Base-by-base conservation (phyloP, 169 alveolate genomes). In the Plasmodium vinckei region DNA sequence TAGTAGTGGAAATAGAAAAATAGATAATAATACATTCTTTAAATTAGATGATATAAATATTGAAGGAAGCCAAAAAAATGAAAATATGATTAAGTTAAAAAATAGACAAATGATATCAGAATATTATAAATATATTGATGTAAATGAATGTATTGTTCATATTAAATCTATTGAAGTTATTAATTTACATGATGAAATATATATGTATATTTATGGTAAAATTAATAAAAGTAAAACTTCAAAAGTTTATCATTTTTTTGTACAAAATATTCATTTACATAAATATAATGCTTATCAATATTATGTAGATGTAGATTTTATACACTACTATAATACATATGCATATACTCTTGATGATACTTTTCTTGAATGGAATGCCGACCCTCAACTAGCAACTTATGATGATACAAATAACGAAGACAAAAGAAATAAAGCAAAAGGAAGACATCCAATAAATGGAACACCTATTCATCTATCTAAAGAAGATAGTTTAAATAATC, bases 301-400 rank as follows among this genome's bases (percentile, higher is more conserved):
- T 46, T 82, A 82, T 70, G 90, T 82, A n/a, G 90, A 67, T 46
- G 72, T 82, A 0, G 90, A 82, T 47, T 82, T 82, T 54, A 9
- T 82, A 15, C 90, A 82, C 10, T 82, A 82, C 10, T 82, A 82
- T 49, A 56, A 67, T 25, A 15, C 59, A 3, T 42, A 7, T 56
- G 33, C 2, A 12, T 9, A 60, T 2, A 0, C 19, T 0, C 15
- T 60, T 19, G n/a, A 60, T 17, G 42, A 3, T 0, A 15, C 2
- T 15, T n/a, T 10, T 4, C 44, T 19, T 68, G 19, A 46, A 17
- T 9, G 2, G 12, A 68, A 17, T 1, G 2, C 1, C 5, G 27
- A n/a, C 0, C 7, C 13, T 12, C 17, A 12, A n/a, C 5, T 5
- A 13, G 53, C n/a, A 25, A 39, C 21, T n/a, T 47, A 21, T 54